phyloP scores from a whole-genome alignment of 2,329 filamentous ascomycete genomes.

The Colletotrichum sansevieriae region DNA sequence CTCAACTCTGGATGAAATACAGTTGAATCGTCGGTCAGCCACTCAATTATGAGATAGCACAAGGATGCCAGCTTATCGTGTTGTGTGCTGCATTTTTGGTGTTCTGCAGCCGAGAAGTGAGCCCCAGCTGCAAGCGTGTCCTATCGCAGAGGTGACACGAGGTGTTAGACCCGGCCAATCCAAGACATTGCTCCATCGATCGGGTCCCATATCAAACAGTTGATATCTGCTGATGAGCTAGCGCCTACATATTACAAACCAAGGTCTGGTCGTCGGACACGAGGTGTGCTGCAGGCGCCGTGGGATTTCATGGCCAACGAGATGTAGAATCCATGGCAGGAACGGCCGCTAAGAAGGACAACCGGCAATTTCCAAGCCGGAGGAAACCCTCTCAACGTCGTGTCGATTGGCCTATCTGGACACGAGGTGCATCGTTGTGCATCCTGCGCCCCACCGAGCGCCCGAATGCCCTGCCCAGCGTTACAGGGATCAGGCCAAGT shows the following conservation, averaged over 20 bases:
- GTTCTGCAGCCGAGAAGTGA: neutral
- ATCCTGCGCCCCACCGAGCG: neutral
- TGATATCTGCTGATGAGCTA: neutral
- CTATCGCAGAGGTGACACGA: constrained; percentile 14
- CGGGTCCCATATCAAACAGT: neutral
- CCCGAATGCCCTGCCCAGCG: constrained; percentile 16
- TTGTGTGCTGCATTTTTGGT: neutral
- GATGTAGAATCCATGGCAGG: neutral
- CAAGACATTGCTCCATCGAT: constrained; percentile 5
- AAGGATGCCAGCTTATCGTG: neutral
- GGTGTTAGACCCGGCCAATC: neutral
- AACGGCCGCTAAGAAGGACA: constrained; percentile 5
- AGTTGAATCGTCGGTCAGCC: neutral
- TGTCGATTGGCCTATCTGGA: neutral
- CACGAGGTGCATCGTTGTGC: constrained; percentile 8
- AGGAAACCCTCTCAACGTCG: too few species aligned
- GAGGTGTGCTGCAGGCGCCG: constrained; percentile 25
- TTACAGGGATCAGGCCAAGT: constrained; percentile 14
- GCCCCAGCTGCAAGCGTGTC: neutral
- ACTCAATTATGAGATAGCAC: neutral
- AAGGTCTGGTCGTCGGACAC: constrained; percentile 19
- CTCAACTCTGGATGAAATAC: neutral
- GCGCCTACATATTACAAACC: neutral
- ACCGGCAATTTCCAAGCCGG: too few species aligned
- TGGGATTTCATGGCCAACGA: constrained; percentile 8